Evolutionary conservation across 2,329 filamentous ascomycete genomes (phyloP).

Genomic region (Canariomyces notabilis): DNA sequence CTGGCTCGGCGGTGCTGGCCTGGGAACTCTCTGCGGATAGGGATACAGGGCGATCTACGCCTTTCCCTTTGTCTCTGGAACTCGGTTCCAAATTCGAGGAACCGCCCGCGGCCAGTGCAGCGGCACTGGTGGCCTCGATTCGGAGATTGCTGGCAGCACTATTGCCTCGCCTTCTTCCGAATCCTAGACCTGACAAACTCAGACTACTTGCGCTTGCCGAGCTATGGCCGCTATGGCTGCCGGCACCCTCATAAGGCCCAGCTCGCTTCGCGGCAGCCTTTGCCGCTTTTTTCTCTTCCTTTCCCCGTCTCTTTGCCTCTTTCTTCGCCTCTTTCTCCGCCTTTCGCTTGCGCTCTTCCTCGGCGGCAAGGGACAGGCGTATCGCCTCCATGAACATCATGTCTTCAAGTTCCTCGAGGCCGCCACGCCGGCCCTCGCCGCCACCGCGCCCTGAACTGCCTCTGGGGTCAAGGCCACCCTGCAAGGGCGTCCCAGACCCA

Average conservation of each 20-base stretch:
- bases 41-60: conserved; percentile 50
- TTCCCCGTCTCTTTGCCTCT: conserved; percentile 77
- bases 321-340: conserved; percentile 78
- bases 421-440: conserved; percentile 33
- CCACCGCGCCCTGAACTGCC: conserved; percentile 29
- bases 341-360: conserved; percentile 86
- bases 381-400: conserved; percentile 99
- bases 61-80: conserved; percentile 60
- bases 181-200: conserved; percentile 55
- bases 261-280: conserved; percentile 56
- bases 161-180: conserved; percentile 55
- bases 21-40: conserved; percentile 25
- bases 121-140: conserved; percentile 49
- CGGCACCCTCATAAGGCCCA: conserved; percentile 37
- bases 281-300: conserved; percentile 72
- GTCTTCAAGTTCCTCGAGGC: conserved; percentile 86
- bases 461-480: conserved; percentile 32
- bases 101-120: conserved; percentile 33
- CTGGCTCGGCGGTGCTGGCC: conserved; percentile 22
- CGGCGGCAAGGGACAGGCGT: conserved; percentile 79
- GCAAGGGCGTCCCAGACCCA: conserved; percentile 21
- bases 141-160: conserved; percentile 56
- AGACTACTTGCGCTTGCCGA: conserved; percentile 60
- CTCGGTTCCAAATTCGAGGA: conserved; percentile 34
- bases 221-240: conserved; percentile 37